Evolutionary conservation across 1,139 yeast genomes (phyloP).

Genomic region (Geotrichum restrictum): DNA sequence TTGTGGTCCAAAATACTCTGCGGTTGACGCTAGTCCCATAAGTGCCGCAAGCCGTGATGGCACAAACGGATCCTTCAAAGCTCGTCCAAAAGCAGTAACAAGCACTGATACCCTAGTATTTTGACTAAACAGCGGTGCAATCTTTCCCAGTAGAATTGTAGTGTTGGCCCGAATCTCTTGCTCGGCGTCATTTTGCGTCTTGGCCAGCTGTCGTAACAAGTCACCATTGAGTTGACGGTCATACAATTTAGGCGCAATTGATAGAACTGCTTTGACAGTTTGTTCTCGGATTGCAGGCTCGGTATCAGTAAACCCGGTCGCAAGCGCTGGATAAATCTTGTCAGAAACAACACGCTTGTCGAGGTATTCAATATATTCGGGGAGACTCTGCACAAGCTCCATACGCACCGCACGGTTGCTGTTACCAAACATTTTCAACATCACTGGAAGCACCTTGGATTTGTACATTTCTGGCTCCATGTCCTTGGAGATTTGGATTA

Average conservation of each 20-base stretch:
- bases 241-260: conserved; percentile 60
- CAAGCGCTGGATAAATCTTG: conserved; percentile 61
- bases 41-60: conserved; percentile 78
- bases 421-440: conserved; percentile 58
- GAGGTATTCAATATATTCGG: conserved; percentile 51
- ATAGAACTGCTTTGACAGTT: conserved; percentile 67
- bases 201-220: conserved; percentile 72
- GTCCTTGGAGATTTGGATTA: conserved; percentile 41
- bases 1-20: conserved; percentile 65
- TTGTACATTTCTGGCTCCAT: conserved; percentile 44
- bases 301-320: conserved; percentile 81
- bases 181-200: conserved; percentile 79
- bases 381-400: conserved; percentile 60
- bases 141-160: conserved; percentile 65
- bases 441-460: conserved; percentile 55
- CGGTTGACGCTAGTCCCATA: conserved; percentile 63
- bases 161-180: conserved; percentile 86
- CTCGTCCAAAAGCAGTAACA: conserved; percentile 81
- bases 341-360: conserved; percentile 63
- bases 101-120: conserved; percentile 51
- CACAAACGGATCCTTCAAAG: conserved; percentile 73
- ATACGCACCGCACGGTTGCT: conserved; percentile 76
- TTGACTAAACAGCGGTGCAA: conserved; percentile 59
- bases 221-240: conserved; percentile 87
- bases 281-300: conserved; percentile 76